These are phyloP conservation scores for Colletotrichum chlorophyti DNA, from an alignment of 2,329 filamentous ascomycete species.

Conservation along the genomic window DNA sequence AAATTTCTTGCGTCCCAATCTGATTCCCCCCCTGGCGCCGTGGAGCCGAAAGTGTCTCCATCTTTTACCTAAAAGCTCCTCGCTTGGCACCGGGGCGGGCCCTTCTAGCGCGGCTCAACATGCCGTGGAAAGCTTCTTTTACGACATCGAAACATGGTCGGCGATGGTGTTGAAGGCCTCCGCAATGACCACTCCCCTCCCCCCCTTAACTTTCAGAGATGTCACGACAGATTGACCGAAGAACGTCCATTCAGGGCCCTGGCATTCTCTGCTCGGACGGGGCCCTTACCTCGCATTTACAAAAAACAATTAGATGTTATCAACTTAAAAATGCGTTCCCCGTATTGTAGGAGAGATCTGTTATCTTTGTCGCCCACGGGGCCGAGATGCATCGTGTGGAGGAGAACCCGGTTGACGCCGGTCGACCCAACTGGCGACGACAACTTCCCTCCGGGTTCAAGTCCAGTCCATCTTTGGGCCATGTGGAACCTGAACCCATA, in stretches of 20 bases:
- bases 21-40: background rate
- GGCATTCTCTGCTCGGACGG: background rate
- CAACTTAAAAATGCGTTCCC: conserved; percentile 4
- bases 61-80: conserved; percentile 24
- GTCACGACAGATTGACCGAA: conserved; percentile 14
- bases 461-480: background rate
- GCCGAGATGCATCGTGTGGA: conserved; percentile 27
- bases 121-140: conserved; percentile 28
- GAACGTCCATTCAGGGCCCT: conserved; percentile 4
- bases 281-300: conserved; percentile 8
- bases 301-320: conserved; percentile 27
- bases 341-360: conserved; percentile 14
- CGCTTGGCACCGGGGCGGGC: conserved; percentile 17
- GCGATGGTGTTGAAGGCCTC: conserved; percentile 17
- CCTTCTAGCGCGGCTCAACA: conserved; percentile 27
- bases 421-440: conserved; percentile 17
- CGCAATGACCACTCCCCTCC: background rate
- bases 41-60: conserved; percentile 14
- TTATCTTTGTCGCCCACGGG: conserved; percentile 26
- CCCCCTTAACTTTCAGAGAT: background rate
- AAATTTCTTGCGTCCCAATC: conserved; percentile 23
- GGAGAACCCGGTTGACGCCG: conserved; percentile 14
- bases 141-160: conserved; percentile 21
- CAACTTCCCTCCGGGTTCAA: conserved; percentile 12
- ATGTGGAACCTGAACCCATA: conserved; percentile 16